A percentile compares a stretch with the other conserved stretches of the same genome.
Conservation (phyloP, 1,284 basidiomycete species). For the Microbotryum intermedium region DNA sequence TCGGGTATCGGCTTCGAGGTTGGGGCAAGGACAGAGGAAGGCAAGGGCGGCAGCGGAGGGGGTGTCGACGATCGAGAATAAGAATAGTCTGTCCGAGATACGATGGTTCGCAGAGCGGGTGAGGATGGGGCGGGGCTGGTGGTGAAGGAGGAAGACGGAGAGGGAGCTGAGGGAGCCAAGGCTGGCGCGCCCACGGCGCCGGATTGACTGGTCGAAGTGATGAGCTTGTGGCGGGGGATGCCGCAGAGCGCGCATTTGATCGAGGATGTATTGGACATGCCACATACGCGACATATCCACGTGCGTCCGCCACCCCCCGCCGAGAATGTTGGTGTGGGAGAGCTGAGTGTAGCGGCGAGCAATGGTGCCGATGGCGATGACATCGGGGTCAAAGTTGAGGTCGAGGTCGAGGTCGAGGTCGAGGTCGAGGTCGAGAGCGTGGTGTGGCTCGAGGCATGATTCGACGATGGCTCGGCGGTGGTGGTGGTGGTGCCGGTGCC, state of each 20-base stretch:
- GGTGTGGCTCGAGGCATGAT: not conserved
- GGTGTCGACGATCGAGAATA: not conserved
- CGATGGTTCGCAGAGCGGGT: conserved; percentile 8
- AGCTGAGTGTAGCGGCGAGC: not conserved
- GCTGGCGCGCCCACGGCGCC: conserved; percentile 12
- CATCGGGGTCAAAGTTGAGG: too few species aligned
- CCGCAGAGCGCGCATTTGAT: conserved; percentile 63
- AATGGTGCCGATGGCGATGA: not conserved
- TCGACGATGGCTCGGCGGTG: not conserved
- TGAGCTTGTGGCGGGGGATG: conserved; percentile 41
- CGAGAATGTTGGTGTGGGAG: conserved; percentile 10
- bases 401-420: not conserved
- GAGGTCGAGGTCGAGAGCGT: not conserved
- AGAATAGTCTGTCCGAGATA: not conserved
- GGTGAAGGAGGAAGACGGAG: conserved; percentile 7
- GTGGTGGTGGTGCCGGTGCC: conserved; percentile 22
- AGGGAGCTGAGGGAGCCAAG: conserved; percentile 34
- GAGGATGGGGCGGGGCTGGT: not conserved
- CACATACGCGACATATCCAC: conserved; percentile 84
- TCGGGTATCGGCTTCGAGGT: not conserved
- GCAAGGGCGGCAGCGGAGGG: not conserved
- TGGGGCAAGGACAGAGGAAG: not conserved
- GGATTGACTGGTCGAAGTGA: not conserved
- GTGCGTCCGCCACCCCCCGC: conserved; percentile 37
- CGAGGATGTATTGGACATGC: conserved; percentile 55